A percentile compares a stretch with the other conserved stretches of the same genome.
phyloP scores from a whole-genome alignment of 139 green algal genomes.

The Micractinium sp. region DNA sequence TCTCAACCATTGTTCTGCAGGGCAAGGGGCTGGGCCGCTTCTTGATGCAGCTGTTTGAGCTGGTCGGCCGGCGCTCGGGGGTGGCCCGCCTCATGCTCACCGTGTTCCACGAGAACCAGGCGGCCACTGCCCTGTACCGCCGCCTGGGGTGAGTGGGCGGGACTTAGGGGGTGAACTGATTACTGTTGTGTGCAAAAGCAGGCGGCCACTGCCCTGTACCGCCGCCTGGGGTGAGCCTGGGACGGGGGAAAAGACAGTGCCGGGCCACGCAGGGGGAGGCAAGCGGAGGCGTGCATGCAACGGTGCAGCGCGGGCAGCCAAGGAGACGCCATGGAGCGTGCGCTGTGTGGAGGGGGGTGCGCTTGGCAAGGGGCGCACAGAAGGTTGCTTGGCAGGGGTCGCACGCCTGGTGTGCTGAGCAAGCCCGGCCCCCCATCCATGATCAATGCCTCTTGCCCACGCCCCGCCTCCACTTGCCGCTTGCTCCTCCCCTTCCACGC shows the following conservation, averaged over 20 bases:
- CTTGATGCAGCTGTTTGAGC: conserved; percentile 60
- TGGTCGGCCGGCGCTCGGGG: conserved; percentile 35
- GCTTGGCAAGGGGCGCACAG: neutral
- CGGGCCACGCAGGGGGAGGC: too few relatives aligned
- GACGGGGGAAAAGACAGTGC: too few relatives aligned
- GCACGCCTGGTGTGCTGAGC: too few relatives aligned
- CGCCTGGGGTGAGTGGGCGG: conserved; percentile 37
- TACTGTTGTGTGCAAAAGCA: too few relatives aligned
- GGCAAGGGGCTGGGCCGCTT: conserved; percentile 53
- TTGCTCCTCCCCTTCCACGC: neutral
- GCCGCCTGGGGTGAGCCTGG: neutral
- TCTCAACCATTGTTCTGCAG: conserved; percentile 19
- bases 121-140: conserved; percentile 46
- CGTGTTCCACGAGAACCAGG: conserved; percentile 53
- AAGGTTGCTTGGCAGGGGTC: neutral
- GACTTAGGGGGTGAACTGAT: too few relatives aligned
- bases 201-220: neutral
- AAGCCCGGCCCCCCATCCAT: too few relatives aligned
- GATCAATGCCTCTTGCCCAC: neutral
- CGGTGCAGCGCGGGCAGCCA: neutral
- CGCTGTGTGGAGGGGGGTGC: neutral
- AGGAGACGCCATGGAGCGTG: too few relatives aligned
- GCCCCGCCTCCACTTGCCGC: too few relatives aligned
- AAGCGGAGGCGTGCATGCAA: neutral
- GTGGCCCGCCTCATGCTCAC: conserved; percentile 62